Conservation (phyloP, 2,329 filamentous ascomycete genomes). For the Stylonectria norvegica region DNA sequence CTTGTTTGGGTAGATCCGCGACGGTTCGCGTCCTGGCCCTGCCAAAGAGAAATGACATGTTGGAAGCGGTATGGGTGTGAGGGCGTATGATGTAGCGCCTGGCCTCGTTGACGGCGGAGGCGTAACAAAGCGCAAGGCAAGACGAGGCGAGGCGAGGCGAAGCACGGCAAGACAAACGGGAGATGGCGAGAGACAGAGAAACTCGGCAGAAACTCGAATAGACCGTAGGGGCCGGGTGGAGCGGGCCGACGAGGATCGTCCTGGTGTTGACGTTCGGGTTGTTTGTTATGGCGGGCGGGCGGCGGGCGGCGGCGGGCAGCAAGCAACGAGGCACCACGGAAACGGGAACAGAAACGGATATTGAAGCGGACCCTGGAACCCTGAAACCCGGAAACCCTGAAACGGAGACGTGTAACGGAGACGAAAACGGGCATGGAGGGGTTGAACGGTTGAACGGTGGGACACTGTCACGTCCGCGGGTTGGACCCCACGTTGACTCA, state of each 20-base stretch:
- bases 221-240: no score
- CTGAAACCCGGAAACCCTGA: no score
- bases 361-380: no score
- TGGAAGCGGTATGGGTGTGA: no score
- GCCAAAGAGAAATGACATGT: conserved; percentile 59
- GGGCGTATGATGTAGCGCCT: not conserved
- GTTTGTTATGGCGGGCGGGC: not conserved
- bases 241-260: no score
- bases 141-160: no score
- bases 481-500: conserved; percentile 22
- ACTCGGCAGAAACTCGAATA: no score
- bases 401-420: no score
- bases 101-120: not conserved
- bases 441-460: conserved; percentile 13
- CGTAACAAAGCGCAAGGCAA: no score
- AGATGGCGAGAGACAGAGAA: not conserved
- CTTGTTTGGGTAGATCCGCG: conserved; percentile 54
- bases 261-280: not conserved
- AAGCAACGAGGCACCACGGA: conserved; percentile 15
- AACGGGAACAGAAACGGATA: no score
- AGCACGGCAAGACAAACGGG: not conserved
- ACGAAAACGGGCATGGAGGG: not conserved
- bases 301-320: conserved; percentile 6
- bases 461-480: conserved; percentile 24
- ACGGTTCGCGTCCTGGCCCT: conserved; percentile 50